Evolutionary conservation across 306 rosid genomes (phyloP), one percentile per base, ranked within the genome.

Genomic region (Quercus robur): DNA sequence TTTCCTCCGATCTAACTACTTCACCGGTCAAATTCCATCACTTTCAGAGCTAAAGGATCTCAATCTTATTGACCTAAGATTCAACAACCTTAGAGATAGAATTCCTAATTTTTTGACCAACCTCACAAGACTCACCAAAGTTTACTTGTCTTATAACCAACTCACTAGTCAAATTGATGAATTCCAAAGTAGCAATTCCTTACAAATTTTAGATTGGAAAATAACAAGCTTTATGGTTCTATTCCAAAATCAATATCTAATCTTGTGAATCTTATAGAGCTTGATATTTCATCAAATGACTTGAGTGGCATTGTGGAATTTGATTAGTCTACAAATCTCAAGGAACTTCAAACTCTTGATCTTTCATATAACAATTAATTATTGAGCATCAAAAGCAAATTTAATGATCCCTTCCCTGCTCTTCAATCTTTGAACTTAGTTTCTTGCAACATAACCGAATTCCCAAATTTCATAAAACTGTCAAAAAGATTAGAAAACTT

Each of bases 171-270:
- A 33, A 26, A 28, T 49, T 49, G 17, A 4, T 11, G 15, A 46
- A 46, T 46, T 46, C 15, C 52, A 46, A 46, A 9, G 14, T 46
- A 9, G 52, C 52, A 46, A 46, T 46, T 46, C 52, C 13, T 74
- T 25, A 77, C 70, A 21, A 13, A 6, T 3, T 59, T 41, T 30
- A 19, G 20, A 6, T 25, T 49, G 10, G 54, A 71, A 4, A 2
- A 2, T 11, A 19, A 72, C 31, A 74, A 15, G 30, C 71, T 72
- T 12, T 7, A 38, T 38, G 84, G 83, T 3, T 14, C 6, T 11
- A 44, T 80, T 28, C 78, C 74, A n/a, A 41, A 58, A 10, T 84
- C 86, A 9, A 18, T 86, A 15, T 86, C 33, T 78, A 13, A 23
- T 23, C 23, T 77, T 0, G 4, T n/a, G 14, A 72, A 76, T 52